Evolutionary conservation across 2,329 filamentous ascomycete species (phyloP).

Genomic region (Calonectria multiphialidica): DNA sequence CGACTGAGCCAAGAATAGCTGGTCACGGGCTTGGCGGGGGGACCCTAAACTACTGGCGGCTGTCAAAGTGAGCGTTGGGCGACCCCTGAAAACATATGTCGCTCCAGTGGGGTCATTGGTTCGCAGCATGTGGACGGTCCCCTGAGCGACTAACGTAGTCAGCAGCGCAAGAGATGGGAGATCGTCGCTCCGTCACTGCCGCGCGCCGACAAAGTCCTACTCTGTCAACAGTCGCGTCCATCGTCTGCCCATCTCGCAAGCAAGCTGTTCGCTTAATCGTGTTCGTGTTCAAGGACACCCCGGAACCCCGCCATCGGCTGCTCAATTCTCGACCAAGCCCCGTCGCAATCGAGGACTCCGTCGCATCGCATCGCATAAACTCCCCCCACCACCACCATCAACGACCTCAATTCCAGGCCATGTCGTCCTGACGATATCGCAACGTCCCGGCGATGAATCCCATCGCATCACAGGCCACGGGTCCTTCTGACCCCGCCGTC

Average conservation of each 20-base stretch:
- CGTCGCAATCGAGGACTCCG: not conserved
- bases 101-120: not conserved
- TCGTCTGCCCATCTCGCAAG: not conserved
- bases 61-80: not conserved
- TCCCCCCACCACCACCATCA: not conserved
- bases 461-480: conserved; percentile 45
- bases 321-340: not conserved
- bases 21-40: not conserved
- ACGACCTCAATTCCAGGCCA: conserved; percentile 13
- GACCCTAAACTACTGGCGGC: not conserved
- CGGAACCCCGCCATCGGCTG: not conserved
- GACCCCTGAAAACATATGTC: conserved; percentile 4
- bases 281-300: not conserved
- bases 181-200: conserved; percentile 5
- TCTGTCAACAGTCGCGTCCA: not conserved
- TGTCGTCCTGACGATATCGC: conserved; percentile 25
- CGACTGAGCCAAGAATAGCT: not conserved
- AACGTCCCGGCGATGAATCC: conserved; percentile 49
- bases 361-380: not conserved
- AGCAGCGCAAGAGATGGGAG: not conserved
- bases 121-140: not conserved
- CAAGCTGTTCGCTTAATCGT: not conserved
- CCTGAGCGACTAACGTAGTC: conserved; percentile 3
- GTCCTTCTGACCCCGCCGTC: conserved; percentile 51
- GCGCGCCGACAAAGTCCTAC: not conserved